A percentile compares a stretch with the other conserved stretches of the same genome.
Conservation (phyloP, 768 basidiomycete species). For the Lactarius quietus region DNA sequence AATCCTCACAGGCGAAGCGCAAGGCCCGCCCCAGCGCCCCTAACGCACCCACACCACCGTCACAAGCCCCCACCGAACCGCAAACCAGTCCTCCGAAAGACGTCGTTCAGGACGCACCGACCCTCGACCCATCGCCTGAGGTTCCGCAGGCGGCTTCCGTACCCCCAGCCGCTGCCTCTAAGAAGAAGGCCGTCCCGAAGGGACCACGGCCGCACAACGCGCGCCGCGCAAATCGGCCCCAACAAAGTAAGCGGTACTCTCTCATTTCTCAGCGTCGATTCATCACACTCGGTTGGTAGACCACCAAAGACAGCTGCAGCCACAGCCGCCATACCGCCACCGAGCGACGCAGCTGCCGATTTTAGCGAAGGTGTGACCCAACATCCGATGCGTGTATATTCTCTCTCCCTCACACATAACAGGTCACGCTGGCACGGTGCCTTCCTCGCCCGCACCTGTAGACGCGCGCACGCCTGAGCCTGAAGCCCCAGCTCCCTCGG, state of each 20-base stretch:
- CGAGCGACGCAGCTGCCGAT: slow-evolving; percentile 12
- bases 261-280: background rate
- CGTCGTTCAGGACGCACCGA: background rate
- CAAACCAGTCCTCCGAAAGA: slow-evolving; percentile 8
- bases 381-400: background rate
- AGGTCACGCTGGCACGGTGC: slow-evolving; percentile 27
- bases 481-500: background rate
- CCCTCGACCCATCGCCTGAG: slow-evolving; percentile 7
- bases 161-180: slow-evolving; percentile 24
- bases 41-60: background rate
- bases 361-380: slow-evolving; percentile 16
- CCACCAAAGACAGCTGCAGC: background rate
- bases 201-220: slow-evolving; percentile 29
- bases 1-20: slow-evolving; percentile 23
- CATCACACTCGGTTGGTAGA: background rate
- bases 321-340: slow-evolving; percentile 1
- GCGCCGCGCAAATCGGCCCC: slow-evolving; percentile 31
- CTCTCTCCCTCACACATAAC: background rate
- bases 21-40: slow-evolving; percentile 19
- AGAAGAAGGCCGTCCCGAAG: slow-evolving; percentile 30
- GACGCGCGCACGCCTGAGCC: slow-evolving; percentile 21
- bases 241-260: slow-evolving; percentile 29
- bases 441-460: slow-evolving; percentile 22
- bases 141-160: slow-evolving; percentile 18
- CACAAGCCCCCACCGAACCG: background rate